Evolutionary conservation across 176 grass and related monocot genomes (phyloP).

Genomic region (Oryza coarctata): DNA sequence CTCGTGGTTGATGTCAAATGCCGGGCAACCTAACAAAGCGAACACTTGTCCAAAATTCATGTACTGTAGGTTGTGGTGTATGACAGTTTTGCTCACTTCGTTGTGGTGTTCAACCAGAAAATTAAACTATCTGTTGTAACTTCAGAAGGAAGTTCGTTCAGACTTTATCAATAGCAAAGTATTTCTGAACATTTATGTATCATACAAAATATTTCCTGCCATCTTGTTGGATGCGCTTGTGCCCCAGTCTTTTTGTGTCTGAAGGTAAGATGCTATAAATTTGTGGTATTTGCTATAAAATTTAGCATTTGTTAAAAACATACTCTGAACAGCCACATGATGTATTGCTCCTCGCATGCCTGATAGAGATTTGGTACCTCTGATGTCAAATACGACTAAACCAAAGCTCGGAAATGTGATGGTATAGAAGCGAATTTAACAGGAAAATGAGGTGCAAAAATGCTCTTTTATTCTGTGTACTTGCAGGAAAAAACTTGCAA

Average conservation of each 20-base stretch:
- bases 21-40: slow-evolving; percentile 7
- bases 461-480: slow-evolving; percentile 36
- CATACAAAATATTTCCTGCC: neutral
- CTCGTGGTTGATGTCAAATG: slow-evolving; percentile 82
- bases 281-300: too few relatives aligned
- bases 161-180: neutral
- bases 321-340: neutral
- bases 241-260: neutral
- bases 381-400: neutral
- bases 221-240: neutral
- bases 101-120: neutral
- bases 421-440: neutral
- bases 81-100: neutral
- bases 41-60: neutral
- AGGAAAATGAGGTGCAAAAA: slow-evolving; percentile 4
- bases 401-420: neutral
- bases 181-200: neutral
- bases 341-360: neutral
- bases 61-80: neutral
- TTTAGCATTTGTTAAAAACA: neutral
- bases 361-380: neutral
- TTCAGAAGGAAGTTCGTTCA: neutral
- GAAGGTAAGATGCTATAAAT: too few relatives aligned
- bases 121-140: slow-evolving; percentile 16
- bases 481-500: slow-evolving; percentile 37